Percentiles rank a stretch among this genome's conserved stretches.
Evolutionary conservation across 2,329 filamentous ascomycete species (phyloP).

Genomic region (Neonectria coccinea): DNA sequence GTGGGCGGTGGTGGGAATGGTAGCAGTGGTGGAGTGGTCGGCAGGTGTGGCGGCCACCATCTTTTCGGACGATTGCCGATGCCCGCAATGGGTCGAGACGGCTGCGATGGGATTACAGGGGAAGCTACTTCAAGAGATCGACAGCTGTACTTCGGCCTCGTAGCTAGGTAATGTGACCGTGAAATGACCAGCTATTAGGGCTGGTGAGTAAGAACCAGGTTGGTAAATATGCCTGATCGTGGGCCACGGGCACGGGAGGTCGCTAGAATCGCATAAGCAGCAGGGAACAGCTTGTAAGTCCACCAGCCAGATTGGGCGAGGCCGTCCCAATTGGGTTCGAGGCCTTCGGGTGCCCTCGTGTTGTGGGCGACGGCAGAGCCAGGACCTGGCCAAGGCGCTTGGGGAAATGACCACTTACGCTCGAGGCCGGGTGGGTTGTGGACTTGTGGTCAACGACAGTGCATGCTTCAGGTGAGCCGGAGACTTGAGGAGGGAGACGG

Average conservation of each 20-base stretch:
- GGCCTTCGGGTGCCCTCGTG: constrained; percentile 30
- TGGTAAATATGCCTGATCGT: constrained; percentile 11
- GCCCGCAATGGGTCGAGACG: constrained; percentile 17
- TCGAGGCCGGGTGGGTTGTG: constrained; percentile 15
- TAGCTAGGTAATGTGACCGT: constrained; percentile 15
- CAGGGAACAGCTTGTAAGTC: constrained; percentile 37
- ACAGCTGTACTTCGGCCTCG: constrained; percentile 5
- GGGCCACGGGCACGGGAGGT: constrained; percentile 10
- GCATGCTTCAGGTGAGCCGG: constrained; percentile 44
- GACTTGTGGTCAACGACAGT: constrained; percentile 4
- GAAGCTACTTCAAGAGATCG: constrained; percentile 19
- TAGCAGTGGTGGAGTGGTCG: constrained; percentile 23
- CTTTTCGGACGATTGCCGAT: constrained; percentile 24
- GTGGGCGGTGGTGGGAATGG: constrained; percentile 26
- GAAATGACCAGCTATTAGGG: constrained; percentile 25
- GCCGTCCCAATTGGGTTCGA: constrained; percentile 39
- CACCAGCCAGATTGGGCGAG: constrained; percentile 35
- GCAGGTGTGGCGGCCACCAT: constrained; percentile 31
- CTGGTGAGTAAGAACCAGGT: constrained; percentile 33
- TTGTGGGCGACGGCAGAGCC: constrained; percentile 29
- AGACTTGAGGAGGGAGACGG: background rate
- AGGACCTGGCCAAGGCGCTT: constrained; percentile 27
- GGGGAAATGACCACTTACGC: constrained; percentile 20
- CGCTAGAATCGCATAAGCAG: constrained; percentile 28
- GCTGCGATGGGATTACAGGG: constrained; percentile 25